Evolutionary conservation across 169 alveolate genomes (phyloP), one percentile per base, ranked within the genome.

Genomic region (Plasmodium sp.): DNA sequence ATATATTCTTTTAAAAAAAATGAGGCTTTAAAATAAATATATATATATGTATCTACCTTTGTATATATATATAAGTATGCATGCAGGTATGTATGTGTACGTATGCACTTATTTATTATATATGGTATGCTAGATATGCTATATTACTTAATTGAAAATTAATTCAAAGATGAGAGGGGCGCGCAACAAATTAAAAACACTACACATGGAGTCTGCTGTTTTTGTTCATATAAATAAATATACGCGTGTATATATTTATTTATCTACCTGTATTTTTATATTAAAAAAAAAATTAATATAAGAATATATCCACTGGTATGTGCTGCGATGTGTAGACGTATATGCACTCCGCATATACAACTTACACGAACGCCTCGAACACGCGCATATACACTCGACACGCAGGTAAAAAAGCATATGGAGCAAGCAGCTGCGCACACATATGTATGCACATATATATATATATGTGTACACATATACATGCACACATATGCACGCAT

Each of bases 171-270:
- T 73, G 67, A 45, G 16, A 67, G 34, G 5, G 22, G 77, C 67
- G 34, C 16, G 72, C 62, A 85, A 85, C 93, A 85, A 85, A 85
- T 85, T 85, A 85, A 85, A 85, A 85, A 75, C 80, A 74, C 58
- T 74, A 85, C 75, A 85, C 79, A 85, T 75, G 80, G 9, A 22
- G 0, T 33, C 82, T 34, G 41, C 45, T 75, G 67, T 72, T 72
- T 22, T 84, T 16, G 54, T 9, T 72, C 75, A 31, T 43, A 72
- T 71, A 43, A n/a, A 2, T 27, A 33, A 33, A n/a, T 56, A 84
- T 84, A 81, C 27, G 39, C 77, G 39, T 67, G 39, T 67, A 31
- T 67, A 31, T 67, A 67, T 51, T 51, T 51, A 51, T 51, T 12
- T 51, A 51, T 51, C 62, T 51, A 1, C 62, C 62, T 51, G 62